phyloP scores from a whole-genome alignment of 805 yeast genomes.

The Yamadazyma laniorum region DNA sequence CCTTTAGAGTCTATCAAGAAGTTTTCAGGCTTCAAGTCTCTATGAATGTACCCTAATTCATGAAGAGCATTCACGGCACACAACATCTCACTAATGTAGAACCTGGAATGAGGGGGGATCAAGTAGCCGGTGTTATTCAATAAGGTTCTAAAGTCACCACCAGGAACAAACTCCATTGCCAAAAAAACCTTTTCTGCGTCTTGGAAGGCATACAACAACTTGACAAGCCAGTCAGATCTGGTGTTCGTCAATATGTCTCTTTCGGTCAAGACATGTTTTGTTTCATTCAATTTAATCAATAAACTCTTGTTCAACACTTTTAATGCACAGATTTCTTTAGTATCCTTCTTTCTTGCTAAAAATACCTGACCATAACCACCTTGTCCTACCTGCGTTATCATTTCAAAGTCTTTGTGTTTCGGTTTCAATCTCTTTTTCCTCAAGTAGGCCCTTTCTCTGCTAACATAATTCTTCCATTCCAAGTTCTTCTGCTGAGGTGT shows the following conservation, averaged over 20 bases:
- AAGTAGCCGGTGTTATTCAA: conserved; percentile 90
- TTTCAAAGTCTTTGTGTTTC: conserved; percentile 90
- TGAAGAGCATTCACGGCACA: conserved; percentile 91
- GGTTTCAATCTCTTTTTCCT: conserved; percentile 91
- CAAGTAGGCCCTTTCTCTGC: conserved; percentile 79
- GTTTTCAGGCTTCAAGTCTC: conserved; percentile 95
- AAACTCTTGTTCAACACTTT: conserved; percentile 87
- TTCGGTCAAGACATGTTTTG: conserved; percentile 92
- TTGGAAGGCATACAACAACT: conserved; percentile 90
- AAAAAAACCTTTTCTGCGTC: conserved; percentile 84
- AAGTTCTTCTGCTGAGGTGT: conserved; percentile 35
- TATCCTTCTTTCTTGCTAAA: conserved; percentile 88
- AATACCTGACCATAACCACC: conserved; percentile 99
- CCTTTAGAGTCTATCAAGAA: conserved; percentile 87
- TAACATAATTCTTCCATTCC: conserved; percentile 74
- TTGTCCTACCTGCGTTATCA: conserved; percentile 97
- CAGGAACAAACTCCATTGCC: conserved; percentile 99
- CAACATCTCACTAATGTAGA: conserved; percentile 95
- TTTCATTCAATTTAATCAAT: conserved; percentile 86
- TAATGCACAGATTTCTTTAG: conserved; percentile 92
- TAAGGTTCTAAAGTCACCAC: conserved; percentile 96
- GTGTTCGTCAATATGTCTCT: conserved; percentile 96
- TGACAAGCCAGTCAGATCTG: conserved; percentile 93
- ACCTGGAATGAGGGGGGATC: conserved; percentile 93
- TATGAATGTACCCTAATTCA: conserved; percentile 91